Conservation (phyloP, 108 stramenopile genomes). For the Epithemia pelagica region DNA sequence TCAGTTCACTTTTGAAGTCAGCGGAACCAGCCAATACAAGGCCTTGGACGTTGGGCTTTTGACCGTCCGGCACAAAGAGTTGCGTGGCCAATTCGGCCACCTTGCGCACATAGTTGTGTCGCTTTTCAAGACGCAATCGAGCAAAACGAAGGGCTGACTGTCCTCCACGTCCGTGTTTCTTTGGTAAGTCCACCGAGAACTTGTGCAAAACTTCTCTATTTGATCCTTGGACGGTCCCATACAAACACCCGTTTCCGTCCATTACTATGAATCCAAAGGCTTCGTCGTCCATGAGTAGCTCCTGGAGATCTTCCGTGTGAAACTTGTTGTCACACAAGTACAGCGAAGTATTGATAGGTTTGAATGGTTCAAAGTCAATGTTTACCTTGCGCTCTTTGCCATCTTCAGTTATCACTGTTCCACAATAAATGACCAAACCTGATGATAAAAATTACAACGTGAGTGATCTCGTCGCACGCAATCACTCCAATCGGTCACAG, state of each 20-base stretch:
- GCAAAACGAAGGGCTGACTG: constrained; percentile 99
- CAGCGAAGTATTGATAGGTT: constrained; percentile 98
- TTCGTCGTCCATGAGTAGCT: constrained; percentile 97
- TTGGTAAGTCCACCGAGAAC: constrained; percentile 97
- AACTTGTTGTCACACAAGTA: constrained; percentile 99
- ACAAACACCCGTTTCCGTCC: constrained; percentile 98
- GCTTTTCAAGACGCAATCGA: constrained; percentile 96
- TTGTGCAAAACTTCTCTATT: constrained; percentile 94
- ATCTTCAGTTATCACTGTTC: constrained; percentile 97
- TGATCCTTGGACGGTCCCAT: constrained; percentile 92
- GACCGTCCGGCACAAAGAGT: constrained; percentile 93
- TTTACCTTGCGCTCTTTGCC: constrained; percentile 97
- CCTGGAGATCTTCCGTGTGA: constrained; percentile 96
- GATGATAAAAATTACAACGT: constrained; percentile 16
- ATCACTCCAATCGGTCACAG: too few species aligned
- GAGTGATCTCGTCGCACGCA: too few species aligned
- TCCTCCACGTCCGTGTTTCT: constrained; percentile 98
- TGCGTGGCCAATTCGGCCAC: constrained; percentile 96
- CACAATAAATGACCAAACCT: constrained; percentile 96
- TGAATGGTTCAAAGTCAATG: constrained; percentile 98
- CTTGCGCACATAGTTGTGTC: constrained; percentile 99
- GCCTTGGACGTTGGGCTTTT: constrained; percentile 94
- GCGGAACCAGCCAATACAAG: constrained; percentile 96
- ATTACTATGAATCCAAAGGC: constrained; percentile 98
- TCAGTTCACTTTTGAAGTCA: constrained; percentile 96